Evolutionary conservation across 129 eudicot genomes (phyloP), one percentile per base, ranked within the genome.

Genomic region (Kitagawia praeruptora): DNA sequence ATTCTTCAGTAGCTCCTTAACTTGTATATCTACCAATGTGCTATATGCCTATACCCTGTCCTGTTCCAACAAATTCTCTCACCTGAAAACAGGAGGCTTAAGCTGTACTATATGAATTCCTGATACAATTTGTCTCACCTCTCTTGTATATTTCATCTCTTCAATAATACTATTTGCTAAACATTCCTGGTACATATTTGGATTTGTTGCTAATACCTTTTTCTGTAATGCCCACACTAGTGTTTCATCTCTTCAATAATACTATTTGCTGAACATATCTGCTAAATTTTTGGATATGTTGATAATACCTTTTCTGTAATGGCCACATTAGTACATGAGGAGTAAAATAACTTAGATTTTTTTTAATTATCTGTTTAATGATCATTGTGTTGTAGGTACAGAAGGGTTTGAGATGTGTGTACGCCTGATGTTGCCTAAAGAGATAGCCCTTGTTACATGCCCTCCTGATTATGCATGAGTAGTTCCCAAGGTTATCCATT

Each of bases 391-490:
- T 70, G 64, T 80, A 96, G 99, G 99, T 96, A 31, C 99, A 38
- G 95, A 96, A 87, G 99, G 99, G 21, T 90, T 96, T 89, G 99
- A 96, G 85, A 96, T 96, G 99, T 89, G 91, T 83, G 93, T 91
- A 48, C 89, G 99, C 75, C 63, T 96, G 74, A 96, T 96, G 99
- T 83, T 96, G 86, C 97, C 98, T 72, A 97, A 93, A 76, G 99
- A 96, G 89, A 80, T 96, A 79, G 85, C 99, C 83, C 89, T 89
- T 49, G 97, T 96, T 48, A 92, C 98, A 70, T 96, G 99, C 81
- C 99, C 98, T 61, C 99, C 99, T 78, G 99, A 96, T 89, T 96
- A 96, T 83, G 99, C 99, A 96, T 85, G 99, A 96, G 88, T 90
- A 92, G 80, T 96, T 96, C 83, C 84, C 90, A 28, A 92, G 99